These are phyloP conservation scores for Chlorella vulgaris DNA, from an alignment of 139 green algal genomes.

Conservation along the genomic window DNA sequence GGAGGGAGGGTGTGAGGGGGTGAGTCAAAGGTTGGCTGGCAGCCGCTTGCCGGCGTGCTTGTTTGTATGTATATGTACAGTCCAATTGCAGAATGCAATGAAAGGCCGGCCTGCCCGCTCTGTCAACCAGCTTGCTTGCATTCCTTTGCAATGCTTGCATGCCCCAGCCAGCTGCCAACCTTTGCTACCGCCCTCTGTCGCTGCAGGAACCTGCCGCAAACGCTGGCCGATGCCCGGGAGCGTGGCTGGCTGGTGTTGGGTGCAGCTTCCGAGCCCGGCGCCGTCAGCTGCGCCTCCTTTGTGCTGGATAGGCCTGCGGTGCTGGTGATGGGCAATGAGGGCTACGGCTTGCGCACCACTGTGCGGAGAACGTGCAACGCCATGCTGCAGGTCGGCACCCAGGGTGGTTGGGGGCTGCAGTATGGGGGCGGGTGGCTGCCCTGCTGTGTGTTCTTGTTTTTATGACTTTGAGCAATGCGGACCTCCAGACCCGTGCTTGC, in stretches of 20 bases:
- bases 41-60: too few species aligned
- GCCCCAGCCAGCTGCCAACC: too few species aligned
- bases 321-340: slow-evolving; percentile 93
- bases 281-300: slow-evolving; percentile 47
- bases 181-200: too few species aligned
- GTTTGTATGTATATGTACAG: too few species aligned
- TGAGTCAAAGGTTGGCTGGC: too few species aligned
- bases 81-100: background rate
- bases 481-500: too few species aligned
- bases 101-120: slow-evolving; percentile 22
- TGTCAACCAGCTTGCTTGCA: background rate
- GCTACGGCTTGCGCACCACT: slow-evolving; percentile 75
- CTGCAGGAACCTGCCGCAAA: slow-evolving; percentile 75
- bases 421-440: background rate
- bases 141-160: too few species aligned
- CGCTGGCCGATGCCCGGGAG: slow-evolving; percentile 65
- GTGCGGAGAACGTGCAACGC: slow-evolving; percentile 53
- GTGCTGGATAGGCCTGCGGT: slow-evolving; percentile 67
- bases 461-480: too few species aligned
- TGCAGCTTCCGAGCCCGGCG: slow-evolving; percentile 57
- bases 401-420: background rate
- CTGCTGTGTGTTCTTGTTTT: too few species aligned
- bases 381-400: slow-evolving; percentile 21
- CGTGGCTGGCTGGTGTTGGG: slow-evolving; percentile 83
- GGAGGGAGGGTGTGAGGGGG: background rate